phyloP scores from a whole-genome alignment of 495 filamentous ascomycete species.

The Daldinia concentrica region DNA sequence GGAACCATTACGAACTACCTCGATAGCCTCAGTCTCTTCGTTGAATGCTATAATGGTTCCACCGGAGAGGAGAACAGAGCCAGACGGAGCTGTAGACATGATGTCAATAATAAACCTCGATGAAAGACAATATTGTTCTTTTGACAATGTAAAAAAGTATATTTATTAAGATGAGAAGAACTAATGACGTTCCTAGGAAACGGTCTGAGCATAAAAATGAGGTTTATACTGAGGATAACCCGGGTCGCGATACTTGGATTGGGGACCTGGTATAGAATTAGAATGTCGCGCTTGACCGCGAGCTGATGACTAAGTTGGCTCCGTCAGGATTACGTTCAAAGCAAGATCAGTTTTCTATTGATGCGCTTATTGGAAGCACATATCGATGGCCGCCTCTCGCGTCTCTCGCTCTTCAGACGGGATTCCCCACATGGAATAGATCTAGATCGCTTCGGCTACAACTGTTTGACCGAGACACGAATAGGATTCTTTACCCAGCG shows the following conservation, averaged over 20 bases:
- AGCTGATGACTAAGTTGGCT: neutral
- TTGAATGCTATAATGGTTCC: constrained; percentile 58
- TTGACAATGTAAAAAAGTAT: neutral
- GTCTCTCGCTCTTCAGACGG: neutral
- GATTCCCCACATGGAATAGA: neutral
- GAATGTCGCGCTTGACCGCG: neutral
- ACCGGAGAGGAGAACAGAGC: constrained; percentile 49
- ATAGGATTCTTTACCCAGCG: neutral
- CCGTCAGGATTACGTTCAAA: neutral
- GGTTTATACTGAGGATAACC: neutral
- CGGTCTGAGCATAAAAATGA: neutral
- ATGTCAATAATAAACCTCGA: neutral
- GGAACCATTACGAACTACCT: constrained; percentile 52
- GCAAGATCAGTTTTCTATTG: too few relatives aligned
- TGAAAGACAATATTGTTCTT: neutral
- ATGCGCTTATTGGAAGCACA: neutral
- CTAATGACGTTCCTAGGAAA: neutral
- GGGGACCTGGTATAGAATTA: too few relatives aligned
- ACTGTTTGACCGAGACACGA: neutral
- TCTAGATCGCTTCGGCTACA: neutral
- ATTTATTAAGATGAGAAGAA: neutral
- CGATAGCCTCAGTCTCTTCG: constrained; percentile 44
- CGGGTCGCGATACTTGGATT: neutral
- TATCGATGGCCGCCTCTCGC: neutral
- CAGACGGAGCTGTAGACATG: constrained; percentile 24